These are phyloP conservation scores for Colletotrichum karsti DNA, from an alignment of 2,329 filamentous ascomycete genomes.

Conservation along the genomic window DNA sequence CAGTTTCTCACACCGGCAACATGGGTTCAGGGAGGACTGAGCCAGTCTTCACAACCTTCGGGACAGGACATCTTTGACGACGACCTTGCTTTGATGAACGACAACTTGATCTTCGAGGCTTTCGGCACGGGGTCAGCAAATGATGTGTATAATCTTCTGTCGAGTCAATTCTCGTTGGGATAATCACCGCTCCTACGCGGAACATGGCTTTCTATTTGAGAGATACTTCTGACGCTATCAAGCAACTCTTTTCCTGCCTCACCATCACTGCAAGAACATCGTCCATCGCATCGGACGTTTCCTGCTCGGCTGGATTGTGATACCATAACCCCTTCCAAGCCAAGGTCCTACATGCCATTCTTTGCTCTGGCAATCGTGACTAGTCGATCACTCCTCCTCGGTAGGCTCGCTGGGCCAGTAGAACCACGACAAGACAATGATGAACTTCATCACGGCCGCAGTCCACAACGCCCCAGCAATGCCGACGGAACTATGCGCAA, in stretches of 20 bases:
- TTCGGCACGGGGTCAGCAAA: not conserved
- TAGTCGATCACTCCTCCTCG: constrained; percentile 35
- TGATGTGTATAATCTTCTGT: not conserved
- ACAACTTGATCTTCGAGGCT: not conserved
- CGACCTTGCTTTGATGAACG: not conserved
- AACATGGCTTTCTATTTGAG: too few relatives aligned
- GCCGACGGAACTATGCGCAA: constrained; percentile 57
- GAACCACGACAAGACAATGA: constrained; percentile 66
- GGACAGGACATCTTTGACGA: not conserved
- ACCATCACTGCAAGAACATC: too few relatives aligned
- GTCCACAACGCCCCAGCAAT: constrained; percentile 66
- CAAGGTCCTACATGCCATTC: too few relatives aligned
- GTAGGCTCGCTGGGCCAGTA: constrained; percentile 62
- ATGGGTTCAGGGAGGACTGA: not conserved
- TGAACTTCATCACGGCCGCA: constrained; percentile 64
- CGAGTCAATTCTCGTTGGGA: not conserved
- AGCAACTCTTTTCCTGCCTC: too few relatives aligned
- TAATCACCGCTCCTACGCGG: too few relatives aligned
- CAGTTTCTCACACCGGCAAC: not conserved
- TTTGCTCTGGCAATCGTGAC: not conserved
- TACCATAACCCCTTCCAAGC: too few relatives aligned
- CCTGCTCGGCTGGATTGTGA: too few relatives aligned
- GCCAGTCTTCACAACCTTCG: not conserved
- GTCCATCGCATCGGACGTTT: too few relatives aligned
- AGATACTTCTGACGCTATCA: too few relatives aligned